Percentiles rank a stretch among this genome's conserved stretches.
Evolutionary conservation across 2,329 filamentous ascomycete species (phyloP).

Genomic region (Aspergillus calidoustus): DNA sequence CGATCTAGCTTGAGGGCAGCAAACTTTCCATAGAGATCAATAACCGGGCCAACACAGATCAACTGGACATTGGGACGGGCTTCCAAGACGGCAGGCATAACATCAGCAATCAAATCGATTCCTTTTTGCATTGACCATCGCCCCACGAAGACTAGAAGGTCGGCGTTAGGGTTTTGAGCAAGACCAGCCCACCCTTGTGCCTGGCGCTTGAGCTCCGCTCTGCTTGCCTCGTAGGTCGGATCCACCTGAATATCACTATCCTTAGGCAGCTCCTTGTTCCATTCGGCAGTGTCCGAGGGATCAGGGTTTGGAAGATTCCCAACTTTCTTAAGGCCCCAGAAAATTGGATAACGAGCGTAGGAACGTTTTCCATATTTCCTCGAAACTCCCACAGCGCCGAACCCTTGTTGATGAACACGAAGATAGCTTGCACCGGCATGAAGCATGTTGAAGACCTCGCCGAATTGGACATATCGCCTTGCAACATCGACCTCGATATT

Average conservation of each 20-base stretch:
- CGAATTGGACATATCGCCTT: constrained; percentile 67
- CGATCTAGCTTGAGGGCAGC: constrained; percentile 67
- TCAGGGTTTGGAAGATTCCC: constrained; percentile 69
- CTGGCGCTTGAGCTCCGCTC: constrained; percentile 61
- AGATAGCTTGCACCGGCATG: constrained; percentile 70
- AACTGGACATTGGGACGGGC: constrained; percentile 64
- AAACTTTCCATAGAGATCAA: constrained; percentile 71
- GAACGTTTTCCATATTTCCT: constrained; percentile 71
- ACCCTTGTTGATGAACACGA: constrained; percentile 69
- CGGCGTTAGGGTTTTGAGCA: constrained; percentile 63
- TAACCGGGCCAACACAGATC: constrained; percentile 67
- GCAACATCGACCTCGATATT: constrained; percentile 63
- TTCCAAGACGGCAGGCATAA: constrained; percentile 67
- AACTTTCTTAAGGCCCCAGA: constrained; percentile 68
- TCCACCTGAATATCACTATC: constrained; percentile 58
- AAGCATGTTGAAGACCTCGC: constrained; percentile 70
- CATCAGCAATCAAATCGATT: constrained; percentile 69
- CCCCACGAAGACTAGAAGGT: constrained; percentile 71
- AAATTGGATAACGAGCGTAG: constrained; percentile 69
- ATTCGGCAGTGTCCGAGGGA: constrained; percentile 66
- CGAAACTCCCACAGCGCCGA: constrained; percentile 69
- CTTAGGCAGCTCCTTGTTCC: constrained; percentile 59
- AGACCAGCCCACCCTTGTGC: constrained; percentile 71
- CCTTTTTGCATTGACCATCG: constrained; percentile 73
- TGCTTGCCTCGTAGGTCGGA: constrained; percentile 56